Evolutionary conservation across 108 stramenopile species (phyloP), one percentile per base, ranked within the genome.

Genomic region (Chaetoceros tenuissimus): DNA sequence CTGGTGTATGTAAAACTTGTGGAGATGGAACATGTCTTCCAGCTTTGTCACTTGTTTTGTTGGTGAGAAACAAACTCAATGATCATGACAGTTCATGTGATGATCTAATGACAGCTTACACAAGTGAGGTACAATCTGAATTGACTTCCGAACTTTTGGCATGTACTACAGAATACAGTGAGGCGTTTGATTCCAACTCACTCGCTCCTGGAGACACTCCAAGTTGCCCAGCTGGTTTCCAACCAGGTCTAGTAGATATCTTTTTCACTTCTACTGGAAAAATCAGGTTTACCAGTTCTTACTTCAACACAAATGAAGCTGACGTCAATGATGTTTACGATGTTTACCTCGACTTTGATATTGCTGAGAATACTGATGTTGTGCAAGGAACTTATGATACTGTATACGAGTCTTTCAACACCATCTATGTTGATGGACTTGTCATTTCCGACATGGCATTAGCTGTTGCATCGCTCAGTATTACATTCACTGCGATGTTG

Each of bases 321-420:
- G 51, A 67, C 31, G 44, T 59, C 0, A 68, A 76, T n/a, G 61
- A 31, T 3, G 31, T 81, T 43, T 81, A 74, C 51, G 55, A 77
- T 2, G 43, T 40, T 19, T 55, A 55, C 3, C 53, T 60, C 40
- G 43, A 64, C 7, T 71, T 66, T 47, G 70, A 68, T 54, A 44
- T 49, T 21, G 71, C 57, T 2, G 29, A 30, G 13, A 3, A 61
- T 45, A 57, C 48, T 0, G 45, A 52, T 20, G 57, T 49, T 24
- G 51, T 80, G 23, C 18, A 59, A 1, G 79, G 67, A 48, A 74
- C 63, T 31, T 81, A 74, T 40, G 73, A 74, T 45, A 81, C 80
- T 1, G 50, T 63, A 51, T 40, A 65, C n/a, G 66, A 77, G 51
- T 53, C 61, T 45, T 81, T 81, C 44, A 55, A 57, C 34, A 24